These are phyloP conservation scores for Leucosporidium yakuticum DNA, from an alignment of 768 basidiomycete genomes.

Conservation along the genomic window DNA sequence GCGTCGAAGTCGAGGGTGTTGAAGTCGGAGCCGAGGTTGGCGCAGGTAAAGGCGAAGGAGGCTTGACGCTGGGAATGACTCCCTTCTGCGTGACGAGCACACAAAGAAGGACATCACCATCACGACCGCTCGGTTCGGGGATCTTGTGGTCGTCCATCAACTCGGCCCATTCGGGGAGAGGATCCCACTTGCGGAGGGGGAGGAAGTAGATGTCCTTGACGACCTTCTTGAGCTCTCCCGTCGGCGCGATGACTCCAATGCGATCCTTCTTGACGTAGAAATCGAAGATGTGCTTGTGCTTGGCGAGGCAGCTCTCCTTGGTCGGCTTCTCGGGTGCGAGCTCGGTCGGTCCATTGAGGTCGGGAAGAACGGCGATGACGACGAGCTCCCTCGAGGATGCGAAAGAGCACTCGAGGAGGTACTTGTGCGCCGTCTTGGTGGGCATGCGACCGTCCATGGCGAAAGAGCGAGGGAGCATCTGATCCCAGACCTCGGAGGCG, in stretches of 20 bases:
- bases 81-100: conserved; percentile 78
- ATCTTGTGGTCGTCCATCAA: conserved; percentile 68
- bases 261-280: conserved; percentile 31
- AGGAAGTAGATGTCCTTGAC: conserved; percentile 84
- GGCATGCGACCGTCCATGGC: conserved; percentile 80
- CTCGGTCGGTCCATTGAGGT: conserved; percentile 48
- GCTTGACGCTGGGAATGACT: conserved; percentile 16
- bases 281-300: conserved; percentile 29
- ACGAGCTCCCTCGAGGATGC: conserved; percentile 72
- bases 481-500: conserved; percentile 64
- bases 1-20: too few species aligned
- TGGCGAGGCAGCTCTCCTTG: conserved; percentile 18
- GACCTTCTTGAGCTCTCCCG: conserved; percentile 49
- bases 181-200: conserved; percentile 60
- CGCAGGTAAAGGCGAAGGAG: not conserved
- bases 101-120: conserved; percentile 64
- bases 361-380: conserved; percentile 66
- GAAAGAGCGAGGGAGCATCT: conserved; percentile 65
- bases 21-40: too few species aligned
- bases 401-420: conserved; percentile 69
- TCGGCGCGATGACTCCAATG: conserved; percentile 33
- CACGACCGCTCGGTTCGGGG: conserved; percentile 54
- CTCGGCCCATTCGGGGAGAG: conserved; percentile 78
- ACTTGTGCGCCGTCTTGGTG: conserved; percentile 66
- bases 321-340: conserved; percentile 25